Percentiles rank a stretch among this genome's conserved stretches.
Evolutionary conservation across 352 stramenopile genomes (phyloP).

Genomic region (Pythium monospermum): DNA sequence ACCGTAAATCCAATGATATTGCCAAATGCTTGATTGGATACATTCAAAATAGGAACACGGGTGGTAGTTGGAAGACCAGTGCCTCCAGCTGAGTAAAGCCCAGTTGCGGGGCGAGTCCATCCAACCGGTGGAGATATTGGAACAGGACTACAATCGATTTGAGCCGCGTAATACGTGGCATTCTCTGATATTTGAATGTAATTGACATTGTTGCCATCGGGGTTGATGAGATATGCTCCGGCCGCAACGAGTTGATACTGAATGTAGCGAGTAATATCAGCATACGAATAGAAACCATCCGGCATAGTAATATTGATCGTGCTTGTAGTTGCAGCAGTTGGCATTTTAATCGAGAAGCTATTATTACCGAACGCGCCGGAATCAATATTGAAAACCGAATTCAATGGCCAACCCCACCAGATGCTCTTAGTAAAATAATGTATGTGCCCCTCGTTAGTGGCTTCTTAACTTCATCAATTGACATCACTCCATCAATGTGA

Average conservation of each 20-base stretch:
- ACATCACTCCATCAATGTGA: conserved; percentile 1
- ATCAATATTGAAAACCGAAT: conserved; percentile 25
- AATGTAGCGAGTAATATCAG: conserved; percentile 21
- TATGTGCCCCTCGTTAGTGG: conserved; percentile 7
- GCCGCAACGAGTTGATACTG: conserved; percentile 10
- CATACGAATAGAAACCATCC: conserved; percentile 20
- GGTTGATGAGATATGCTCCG: conserved; percentile 24
- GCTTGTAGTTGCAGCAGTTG: conserved; percentile 12
- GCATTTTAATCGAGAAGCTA: conserved; percentile 16
- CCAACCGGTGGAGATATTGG: conserved; percentile 12
- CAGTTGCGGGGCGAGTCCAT: conserved; percentile 17
- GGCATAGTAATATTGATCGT: conserved; percentile 13
- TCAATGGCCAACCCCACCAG: conserved; percentile 14
- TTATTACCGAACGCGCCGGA: conserved; percentile 12
- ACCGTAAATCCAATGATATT: conserved; percentile 4
- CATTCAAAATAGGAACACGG: not conserved
- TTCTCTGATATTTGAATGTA: conserved; percentile 21
- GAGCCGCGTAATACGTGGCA: conserved; percentile 16
- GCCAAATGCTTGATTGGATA: conserved; percentile 3
- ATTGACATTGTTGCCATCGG: conserved; percentile 12
- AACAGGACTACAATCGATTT: conserved; percentile 12
- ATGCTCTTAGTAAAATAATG: conserved; percentile 7
- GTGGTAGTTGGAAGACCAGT: conserved; percentile 20
- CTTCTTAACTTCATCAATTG: conserved; percentile 9
- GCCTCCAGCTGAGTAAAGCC: conserved; percentile 18